Conservation (phyloP, 257 asterid species). For the Nemophila menziesii region DNA sequence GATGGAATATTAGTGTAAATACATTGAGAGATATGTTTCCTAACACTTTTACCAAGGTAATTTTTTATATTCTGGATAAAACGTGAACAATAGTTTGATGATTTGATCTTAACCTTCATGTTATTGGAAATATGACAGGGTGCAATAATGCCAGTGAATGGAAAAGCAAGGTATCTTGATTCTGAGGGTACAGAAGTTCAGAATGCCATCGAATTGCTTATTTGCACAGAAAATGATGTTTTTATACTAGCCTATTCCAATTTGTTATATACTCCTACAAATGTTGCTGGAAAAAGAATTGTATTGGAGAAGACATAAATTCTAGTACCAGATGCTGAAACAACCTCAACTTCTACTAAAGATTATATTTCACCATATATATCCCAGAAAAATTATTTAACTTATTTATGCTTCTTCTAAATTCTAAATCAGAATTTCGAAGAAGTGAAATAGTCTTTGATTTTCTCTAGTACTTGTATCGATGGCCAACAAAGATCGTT, state of each 20-base stretch:
- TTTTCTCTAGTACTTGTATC: too few species aligned
- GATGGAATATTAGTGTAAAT: conserved; percentile 35
- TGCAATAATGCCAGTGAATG: conserved; percentile 24
- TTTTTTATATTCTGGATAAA: not conserved
- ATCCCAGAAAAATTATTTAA: conserved; percentile 29
- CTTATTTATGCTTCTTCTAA: conserved; percentile 46
- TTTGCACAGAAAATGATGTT: conserved; percentile 32
- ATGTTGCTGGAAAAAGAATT: conserved; percentile 42
- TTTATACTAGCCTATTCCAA: conserved; percentile 25
- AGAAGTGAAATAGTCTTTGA: not conserved
- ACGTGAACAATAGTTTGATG: not conserved
- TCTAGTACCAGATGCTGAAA: conserved; percentile 24
- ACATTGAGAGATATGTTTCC: conserved; percentile 42
- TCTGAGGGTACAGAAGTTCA: conserved; percentile 16
- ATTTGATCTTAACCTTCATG: not conserved
- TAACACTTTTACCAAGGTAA: conserved; percentile 54
- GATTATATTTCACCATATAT: conserved; percentile 27
- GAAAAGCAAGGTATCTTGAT: conserved; percentile 16
- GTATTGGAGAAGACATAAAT: conserved; percentile 40
- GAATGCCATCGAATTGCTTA: conserved; percentile 31
- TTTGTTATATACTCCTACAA: conserved; percentile 34
- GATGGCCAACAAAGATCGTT: too few species aligned
- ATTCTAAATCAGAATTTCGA: not conserved
- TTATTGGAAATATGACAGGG: conserved; percentile 23
- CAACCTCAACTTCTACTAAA: conserved; percentile 8